phyloP scores from a whole-genome alignment of 768 basidiomycete genomes.

The Suillus bovinus region DNA sequence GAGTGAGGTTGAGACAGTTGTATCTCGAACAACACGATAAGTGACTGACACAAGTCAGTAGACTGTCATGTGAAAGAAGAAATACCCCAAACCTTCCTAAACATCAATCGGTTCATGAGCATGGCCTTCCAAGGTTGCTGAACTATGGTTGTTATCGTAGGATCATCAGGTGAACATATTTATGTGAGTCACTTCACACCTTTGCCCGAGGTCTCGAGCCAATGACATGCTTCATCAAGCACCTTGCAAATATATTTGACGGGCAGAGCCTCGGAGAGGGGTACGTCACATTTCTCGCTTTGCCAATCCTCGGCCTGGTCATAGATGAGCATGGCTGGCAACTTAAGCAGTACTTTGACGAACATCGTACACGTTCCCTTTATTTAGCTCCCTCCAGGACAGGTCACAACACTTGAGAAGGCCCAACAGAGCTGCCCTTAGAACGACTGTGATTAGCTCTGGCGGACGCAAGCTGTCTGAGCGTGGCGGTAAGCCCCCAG shows the following conservation, averaged over 20 bases:
- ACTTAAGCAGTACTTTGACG: conserved; percentile 31
- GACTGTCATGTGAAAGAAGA: not conserved
- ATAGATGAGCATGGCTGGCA: conserved; percentile 16
- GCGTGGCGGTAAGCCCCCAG: conserved; percentile 19
- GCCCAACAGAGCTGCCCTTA: conserved; percentile 66
- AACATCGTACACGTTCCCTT: conserved; percentile 77
- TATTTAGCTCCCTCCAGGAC: conserved; percentile 79
- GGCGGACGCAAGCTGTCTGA: conserved; percentile 51
- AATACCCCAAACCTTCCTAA: conserved; percentile 3
- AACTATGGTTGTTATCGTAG: not conserved
- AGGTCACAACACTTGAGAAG: conserved; percentile 82
- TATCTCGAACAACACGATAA: conserved; percentile 3
- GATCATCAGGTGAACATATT: not conserved
- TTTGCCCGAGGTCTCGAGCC: conserved; percentile 52
- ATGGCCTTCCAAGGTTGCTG: conserved; percentile 3
- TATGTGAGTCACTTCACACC: conserved; percentile 30
- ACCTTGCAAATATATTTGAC: conserved; percentile 51
- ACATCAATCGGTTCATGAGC: not conserved
- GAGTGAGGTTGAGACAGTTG: conserved; percentile 7
- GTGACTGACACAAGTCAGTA: conserved; percentile 2
- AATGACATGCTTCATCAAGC: conserved; percentile 61
- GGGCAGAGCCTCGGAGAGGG: conserved; percentile 64
- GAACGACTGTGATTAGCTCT: conserved; percentile 65
- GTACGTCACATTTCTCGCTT: conserved; percentile 83
- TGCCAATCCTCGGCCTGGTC: conserved; percentile 85